Conservation (phyloP, 176 grass and related monocot genomes). For the Cymbopogon citratus region DNA sequence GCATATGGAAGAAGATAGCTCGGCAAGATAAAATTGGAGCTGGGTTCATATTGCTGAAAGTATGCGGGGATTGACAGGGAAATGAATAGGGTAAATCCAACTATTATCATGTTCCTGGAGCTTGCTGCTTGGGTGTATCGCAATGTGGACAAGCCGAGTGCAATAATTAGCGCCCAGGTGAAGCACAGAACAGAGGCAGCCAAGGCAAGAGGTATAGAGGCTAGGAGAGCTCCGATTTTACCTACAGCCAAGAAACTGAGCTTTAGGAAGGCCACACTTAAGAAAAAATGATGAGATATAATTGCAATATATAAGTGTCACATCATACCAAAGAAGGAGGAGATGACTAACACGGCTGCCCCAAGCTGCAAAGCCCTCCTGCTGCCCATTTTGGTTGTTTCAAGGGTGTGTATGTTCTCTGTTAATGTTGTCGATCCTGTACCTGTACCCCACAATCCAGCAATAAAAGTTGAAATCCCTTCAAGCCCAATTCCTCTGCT, state of each 20-base stretch:
- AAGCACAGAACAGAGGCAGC: slow-evolving; percentile 87
- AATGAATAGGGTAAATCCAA: slow-evolving; percentile 95
- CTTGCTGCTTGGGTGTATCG: slow-evolving; percentile 90
- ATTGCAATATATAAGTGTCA: background rate
- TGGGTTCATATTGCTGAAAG: slow-evolving; percentile 86
- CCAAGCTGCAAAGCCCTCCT: slow-evolving; percentile 84
- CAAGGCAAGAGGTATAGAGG: slow-evolving; percentile 79
- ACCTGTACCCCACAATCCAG: slow-evolving; percentile 92
- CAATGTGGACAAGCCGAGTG: slow-evolving; percentile 77
- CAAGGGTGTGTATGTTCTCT: slow-evolving; percentile 92
- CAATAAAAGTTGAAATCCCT: slow-evolving; percentile 81
- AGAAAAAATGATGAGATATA: background rate
- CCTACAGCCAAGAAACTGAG: slow-evolving; percentile 37
- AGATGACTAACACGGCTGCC: slow-evolving; percentile 59
- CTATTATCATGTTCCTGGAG: slow-evolving; percentile 99
- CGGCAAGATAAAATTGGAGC: slow-evolving; percentile 72
- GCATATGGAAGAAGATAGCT: slow-evolving; percentile 88
- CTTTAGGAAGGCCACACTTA: background rate
- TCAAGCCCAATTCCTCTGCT: slow-evolving; percentile 96
- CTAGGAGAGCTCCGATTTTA: slow-evolving; percentile 94
- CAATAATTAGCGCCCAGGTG: slow-evolving; percentile 85
- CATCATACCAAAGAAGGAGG: slow-evolving; percentile 77
- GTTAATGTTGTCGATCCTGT: slow-evolving; percentile 80
- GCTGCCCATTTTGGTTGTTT: slow-evolving; percentile 74
- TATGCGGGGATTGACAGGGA: slow-evolving; percentile 82